Evolutionary conservation across 257 asterid species (phyloP), one percentile per base, ranked within the genome.

Genomic region (Hygrophila difformis): DNA sequence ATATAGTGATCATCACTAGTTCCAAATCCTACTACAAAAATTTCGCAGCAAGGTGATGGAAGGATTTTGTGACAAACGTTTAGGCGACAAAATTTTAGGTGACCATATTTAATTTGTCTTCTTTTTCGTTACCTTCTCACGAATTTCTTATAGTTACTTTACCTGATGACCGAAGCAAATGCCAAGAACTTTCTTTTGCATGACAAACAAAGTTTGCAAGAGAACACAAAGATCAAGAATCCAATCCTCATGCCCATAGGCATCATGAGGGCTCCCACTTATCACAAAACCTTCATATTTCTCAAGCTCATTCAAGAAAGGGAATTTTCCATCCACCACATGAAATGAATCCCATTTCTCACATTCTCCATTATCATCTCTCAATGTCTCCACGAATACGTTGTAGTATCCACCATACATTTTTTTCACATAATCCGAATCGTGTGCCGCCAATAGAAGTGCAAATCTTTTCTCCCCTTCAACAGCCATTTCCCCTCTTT

Each of bases 91-190:
- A n/a, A n/a, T n/a, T n/a, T n/a, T n/a, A n/a, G n/a, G n/a, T n/a
- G n/a, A n/a, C n/a, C n/a, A n/a, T n/a, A n/a, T n/a, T n/a, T n/a
- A n/a, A n/a, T n/a, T n/a, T n/a, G n/a, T n/a, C n/a, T n/a, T n/a
- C n/a, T n/a, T n/a, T n/a, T n/a, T n/a, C n/a, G n/a, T n/a, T n/a
- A n/a, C n/a, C n/a, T n/a, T n/a, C n/a, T n/a, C n/a, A n/a, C n/a
- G n/a, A n/a, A n/a, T n/a, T n/a, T n/a, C n/a, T 24, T 24, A 2
- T 24, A 24, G 29, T 3, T 26, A 15, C 2, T 28, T 38, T 53
- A 70, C 78, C 69, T 77, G 84, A 34, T 76, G 84, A 19, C 84
- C 84, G 37, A 76, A 76, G 63, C 84, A 76, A 66, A 76, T 56
- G 33, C 84, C 84, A 50, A 76, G 80, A 52, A 76, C 61, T 51